These are phyloP conservation scores for Flaveria sonorensis DNA, from an alignment of 129 eudicot species.

Conservation along the genomic window DNA sequence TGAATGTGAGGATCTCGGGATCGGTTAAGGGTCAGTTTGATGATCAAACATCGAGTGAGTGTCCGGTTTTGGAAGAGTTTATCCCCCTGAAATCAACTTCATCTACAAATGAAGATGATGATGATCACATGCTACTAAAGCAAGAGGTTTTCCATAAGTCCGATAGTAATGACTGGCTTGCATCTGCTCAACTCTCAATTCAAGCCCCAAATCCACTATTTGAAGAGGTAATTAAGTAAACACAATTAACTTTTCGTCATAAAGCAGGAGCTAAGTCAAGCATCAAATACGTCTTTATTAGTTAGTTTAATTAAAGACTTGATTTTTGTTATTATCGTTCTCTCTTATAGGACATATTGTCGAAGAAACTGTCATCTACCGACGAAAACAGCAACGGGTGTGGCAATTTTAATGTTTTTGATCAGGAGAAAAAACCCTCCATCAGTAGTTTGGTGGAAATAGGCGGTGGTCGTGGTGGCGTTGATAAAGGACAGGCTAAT, in stretches of 20 bases:
- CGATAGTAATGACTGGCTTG: constrained; percentile 67
- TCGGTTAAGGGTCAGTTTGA: constrained; percentile 43
- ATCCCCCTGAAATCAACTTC: constrained; percentile 67
- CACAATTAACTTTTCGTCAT: too few species aligned
- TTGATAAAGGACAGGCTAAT: constrained; percentile 48
- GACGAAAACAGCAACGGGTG: too few species aligned
- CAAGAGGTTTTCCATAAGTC: constrained; percentile 2
- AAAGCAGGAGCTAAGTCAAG: too few species aligned
- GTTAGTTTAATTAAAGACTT: constrained; percentile 24
- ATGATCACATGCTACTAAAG: neutral
- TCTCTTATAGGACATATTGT: constrained; percentile 46
- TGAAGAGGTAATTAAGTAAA: constrained; percentile 14
- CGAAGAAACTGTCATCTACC: constrained; percentile 25
- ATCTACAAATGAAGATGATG: constrained; percentile 34
- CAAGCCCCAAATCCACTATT: constrained; percentile 72
- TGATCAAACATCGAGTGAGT: constrained; percentile 65
- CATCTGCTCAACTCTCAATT: constrained; percentile 89
- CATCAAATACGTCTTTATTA: too few species aligned
- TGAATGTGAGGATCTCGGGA: constrained; percentile 38
- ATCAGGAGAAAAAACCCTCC: too few species aligned
- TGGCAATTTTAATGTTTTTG: too few species aligned
- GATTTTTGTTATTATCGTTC: constrained; percentile 1
- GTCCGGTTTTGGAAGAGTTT: constrained; percentile 73
- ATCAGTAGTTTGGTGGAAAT: too few species aligned
- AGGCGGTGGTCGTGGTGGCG: constrained; percentile 30